Evolutionary conservation across 305 asterid species (phyloP).

Genomic region (Fraxinus paxiana): DNA sequence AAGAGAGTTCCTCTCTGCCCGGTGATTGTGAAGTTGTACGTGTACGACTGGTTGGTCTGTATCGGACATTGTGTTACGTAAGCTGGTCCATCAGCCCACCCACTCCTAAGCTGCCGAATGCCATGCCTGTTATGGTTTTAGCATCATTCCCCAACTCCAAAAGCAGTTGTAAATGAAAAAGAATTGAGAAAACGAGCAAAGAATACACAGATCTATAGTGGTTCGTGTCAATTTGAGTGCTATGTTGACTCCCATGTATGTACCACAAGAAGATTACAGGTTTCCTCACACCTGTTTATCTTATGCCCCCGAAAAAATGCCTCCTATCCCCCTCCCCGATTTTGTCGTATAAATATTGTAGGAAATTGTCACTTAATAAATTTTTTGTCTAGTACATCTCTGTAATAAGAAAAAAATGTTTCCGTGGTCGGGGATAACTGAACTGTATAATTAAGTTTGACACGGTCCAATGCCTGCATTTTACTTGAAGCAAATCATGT

Average conservation of each 20-base stretch:
- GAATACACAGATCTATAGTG: background rate
- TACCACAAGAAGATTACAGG: background rate
- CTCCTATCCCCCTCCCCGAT: background rate
- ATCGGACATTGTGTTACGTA: conserved; percentile 60
- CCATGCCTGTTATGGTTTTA: conserved; percentile 45
- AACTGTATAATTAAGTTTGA: background rate
- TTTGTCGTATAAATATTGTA: background rate
- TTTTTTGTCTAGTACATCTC: background rate
- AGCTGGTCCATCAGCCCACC: conserved; percentile 61
- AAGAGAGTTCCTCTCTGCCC: conserved; percentile 67
- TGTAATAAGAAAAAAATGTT: background rate
- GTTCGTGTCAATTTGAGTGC: background rate
- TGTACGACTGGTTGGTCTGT: conserved; percentile 45
- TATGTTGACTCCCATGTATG: background rate
- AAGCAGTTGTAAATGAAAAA: background rate
- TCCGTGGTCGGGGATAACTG: background rate
- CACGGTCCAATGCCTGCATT: background rate
- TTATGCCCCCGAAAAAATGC: background rate
- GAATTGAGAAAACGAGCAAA: background rate
- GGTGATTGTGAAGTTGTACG: conserved; percentile 54
- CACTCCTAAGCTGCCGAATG: conserved; percentile 47
- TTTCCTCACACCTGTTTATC: background rate
- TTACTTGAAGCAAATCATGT: background rate
- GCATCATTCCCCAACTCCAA: background rate
- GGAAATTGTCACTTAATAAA: background rate